These are phyloP conservation scores for Cymodocea nodosa DNA, from an alignment of 116 monocot genomes.

Conservation along the genomic window DNA sequence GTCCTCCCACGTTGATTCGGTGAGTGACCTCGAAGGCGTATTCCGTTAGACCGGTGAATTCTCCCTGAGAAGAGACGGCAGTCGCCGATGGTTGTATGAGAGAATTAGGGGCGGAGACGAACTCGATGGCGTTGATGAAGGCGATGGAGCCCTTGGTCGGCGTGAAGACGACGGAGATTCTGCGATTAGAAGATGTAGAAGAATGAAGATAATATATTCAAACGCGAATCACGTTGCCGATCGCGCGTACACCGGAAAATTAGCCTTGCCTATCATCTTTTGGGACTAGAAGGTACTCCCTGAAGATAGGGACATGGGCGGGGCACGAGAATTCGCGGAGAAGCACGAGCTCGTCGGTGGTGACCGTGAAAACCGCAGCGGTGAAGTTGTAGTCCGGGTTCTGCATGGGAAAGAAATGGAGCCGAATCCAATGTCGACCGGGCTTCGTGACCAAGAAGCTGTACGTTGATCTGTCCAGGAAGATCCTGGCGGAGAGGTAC, in stretches of 20 bases:
- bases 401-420: slow-evolving; percentile 55
- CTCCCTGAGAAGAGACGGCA: slow-evolving; percentile 5
- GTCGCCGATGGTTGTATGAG: slow-evolving; percentile 41
- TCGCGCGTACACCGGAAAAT: background rate
- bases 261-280: slow-evolving; percentile 9
- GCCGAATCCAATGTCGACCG: slow-evolving; percentile 52
- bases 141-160: slow-evolving; percentile 58
- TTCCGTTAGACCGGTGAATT: slow-evolving; percentile 27
- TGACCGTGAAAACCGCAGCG: slow-evolving; percentile 48
- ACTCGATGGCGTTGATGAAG: slow-evolving; percentile 90
- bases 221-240: background rate
- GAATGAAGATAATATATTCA: background rate
- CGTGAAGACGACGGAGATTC: slow-evolving; percentile 40
- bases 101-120: slow-evolving; percentile 48
- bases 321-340: slow-evolving; percentile 46
- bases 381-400: slow-evolving; percentile 46
- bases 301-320: slow-evolving; percentile 19
- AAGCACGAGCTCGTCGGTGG: slow-evolving; percentile 48
- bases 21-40: slow-evolving; percentile 52
- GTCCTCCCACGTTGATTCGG: slow-evolving; percentile 73
- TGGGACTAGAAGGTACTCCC: slow-evolving; percentile 56
- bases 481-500: slow-evolving; percentile 56
- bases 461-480: slow-evolving; percentile 54
- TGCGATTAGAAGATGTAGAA: background rate
- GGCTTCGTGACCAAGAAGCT: slow-evolving; percentile 54